Conservation (phyloP, 2,329 filamentous ascomycete species). For the Helicocarpus griseus region DNA sequence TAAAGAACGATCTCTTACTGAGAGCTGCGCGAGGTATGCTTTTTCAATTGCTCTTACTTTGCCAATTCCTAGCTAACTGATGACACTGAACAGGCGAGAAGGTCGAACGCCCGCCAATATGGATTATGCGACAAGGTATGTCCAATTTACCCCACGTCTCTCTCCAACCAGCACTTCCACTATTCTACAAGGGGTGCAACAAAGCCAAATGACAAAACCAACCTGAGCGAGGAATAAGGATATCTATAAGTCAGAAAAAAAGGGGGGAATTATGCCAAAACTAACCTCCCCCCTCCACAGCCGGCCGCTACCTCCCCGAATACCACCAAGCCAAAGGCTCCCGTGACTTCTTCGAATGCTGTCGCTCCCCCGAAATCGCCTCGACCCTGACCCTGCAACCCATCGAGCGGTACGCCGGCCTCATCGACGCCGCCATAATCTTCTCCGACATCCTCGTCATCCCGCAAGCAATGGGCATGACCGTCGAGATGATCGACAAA, state of each 20-base stretch:
- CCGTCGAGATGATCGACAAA: constrained; percentile 96
- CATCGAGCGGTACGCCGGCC: constrained; percentile 78
- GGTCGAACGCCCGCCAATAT: constrained; percentile 88
- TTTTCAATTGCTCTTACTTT: not conserved
- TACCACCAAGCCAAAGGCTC: constrained; percentile 90
- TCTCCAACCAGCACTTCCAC: constrained; percentile 1
- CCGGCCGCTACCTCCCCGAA: constrained; percentile 92
- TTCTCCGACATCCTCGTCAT: constrained; percentile 98
- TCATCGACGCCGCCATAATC: constrained; percentile 95
- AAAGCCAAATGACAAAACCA: not conserved
- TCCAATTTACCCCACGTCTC: constrained; percentile 16
- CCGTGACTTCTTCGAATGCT: constrained; percentile 96
- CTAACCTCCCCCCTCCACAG: constrained; percentile 36
- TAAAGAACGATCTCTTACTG: constrained; percentile 88
- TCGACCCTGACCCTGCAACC: constrained; percentile 91
- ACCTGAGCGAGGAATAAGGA: not conserved
- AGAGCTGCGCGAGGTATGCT: constrained; percentile 72
- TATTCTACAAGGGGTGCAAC: no score
- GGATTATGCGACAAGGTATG: constrained; percentile 97
- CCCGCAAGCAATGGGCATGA: constrained; percentile 95
- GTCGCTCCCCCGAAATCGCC: constrained; percentile 82
- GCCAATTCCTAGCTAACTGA: not conserved
- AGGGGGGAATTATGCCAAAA: not conserved
- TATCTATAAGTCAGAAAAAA: not conserved
- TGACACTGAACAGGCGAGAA: constrained; percentile 55